A percentile compares a stretch with the other conserved stretches of the same genome.
Evolutionary conservation across 805 yeast species (phyloP).

Genomic region (Zygosaccharomyces gambellarensis): DNA sequence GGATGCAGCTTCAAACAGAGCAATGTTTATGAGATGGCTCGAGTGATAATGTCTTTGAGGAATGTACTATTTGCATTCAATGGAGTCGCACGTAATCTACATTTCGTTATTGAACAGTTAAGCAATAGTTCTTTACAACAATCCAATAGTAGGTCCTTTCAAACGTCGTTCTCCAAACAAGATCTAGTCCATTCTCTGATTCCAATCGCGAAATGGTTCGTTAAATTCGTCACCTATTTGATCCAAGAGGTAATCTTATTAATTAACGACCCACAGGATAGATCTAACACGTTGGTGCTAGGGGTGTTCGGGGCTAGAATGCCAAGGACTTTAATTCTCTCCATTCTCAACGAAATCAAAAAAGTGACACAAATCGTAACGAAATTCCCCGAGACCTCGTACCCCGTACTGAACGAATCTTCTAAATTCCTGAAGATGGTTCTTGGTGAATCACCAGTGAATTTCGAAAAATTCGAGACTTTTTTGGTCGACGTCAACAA

Average conservation of each 20-base stretch:
- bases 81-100: constrained; percentile 35
- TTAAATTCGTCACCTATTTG: constrained; percentile 67
- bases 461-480: constrained; percentile 52
- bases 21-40: constrained; percentile 32
- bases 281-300: constrained; percentile 42
- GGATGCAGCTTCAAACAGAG: constrained; percentile 28
- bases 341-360: constrained; percentile 62
- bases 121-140: constrained; percentile 33
- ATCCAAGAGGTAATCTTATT: constrained; percentile 67
- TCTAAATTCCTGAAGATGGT: constrained; percentile 30
- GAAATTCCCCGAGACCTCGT: constrained; percentile 51
- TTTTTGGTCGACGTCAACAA: constrained; percentile 55
- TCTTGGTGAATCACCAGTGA: constrained; percentile 46
- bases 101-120: constrained; percentile 36
- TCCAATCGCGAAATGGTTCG: constrained; percentile 84
- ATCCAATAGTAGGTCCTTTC: constrained; percentile 44
- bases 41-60: constrained; percentile 29
- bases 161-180: constrained; percentile 53
- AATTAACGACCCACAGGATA: constrained; percentile 22
- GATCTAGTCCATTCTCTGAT: constrained; percentile 58
- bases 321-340: constrained; percentile 61
- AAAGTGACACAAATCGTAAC: constrained; percentile 52
- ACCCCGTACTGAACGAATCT: constrained; percentile 36
- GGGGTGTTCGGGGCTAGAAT: constrained; percentile 64
- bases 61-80: constrained; percentile 34